A percentile compares a stretch with the other conserved stretches of the same genome.
phyloP scores from a whole-genome alignment of 2,329 filamentous ascomycete genomes.

The Daldinia sp. region DNA sequence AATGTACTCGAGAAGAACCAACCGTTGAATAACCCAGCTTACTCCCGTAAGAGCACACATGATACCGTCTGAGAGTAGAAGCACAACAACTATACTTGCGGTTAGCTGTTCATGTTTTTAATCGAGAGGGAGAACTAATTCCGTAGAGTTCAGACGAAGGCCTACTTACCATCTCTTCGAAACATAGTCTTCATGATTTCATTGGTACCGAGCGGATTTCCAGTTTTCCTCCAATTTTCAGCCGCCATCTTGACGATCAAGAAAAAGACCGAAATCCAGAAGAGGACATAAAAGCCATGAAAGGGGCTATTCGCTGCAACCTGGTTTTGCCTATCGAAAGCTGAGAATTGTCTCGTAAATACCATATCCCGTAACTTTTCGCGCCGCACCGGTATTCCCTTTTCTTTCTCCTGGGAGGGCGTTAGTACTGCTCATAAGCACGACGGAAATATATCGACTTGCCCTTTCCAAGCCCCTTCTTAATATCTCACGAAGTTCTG shows the following conservation, averaged over 20 bases:
- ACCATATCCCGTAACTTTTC: conserved; percentile 63
- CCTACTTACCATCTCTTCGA: conserved; percentile 54
- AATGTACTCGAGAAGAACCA: conserved; percentile 66
- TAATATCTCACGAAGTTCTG: conserved; percentile 52
- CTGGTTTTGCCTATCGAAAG: conserved; percentile 77
- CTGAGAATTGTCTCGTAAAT: conserved; percentile 76
- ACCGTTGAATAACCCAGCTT: conserved; percentile 70
- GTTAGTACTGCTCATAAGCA: conserved; percentile 4
- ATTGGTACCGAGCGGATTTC: conserved; percentile 73
- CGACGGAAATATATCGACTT: conserved; percentile 2
- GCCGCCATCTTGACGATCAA: conserved; percentile 72
- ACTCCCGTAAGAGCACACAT: conserved; percentile 74
- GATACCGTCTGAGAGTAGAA: conserved; percentile 70
- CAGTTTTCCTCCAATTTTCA: conserved; percentile 73
- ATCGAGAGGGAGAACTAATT: neutral
- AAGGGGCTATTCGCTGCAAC: conserved; percentile 72
- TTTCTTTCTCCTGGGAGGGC: conserved; percentile 32
- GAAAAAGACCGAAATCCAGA: conserved; percentile 75
- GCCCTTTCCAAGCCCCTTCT: conserved; percentile 46
- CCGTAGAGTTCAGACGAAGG: neutral
- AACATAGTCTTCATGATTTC: conserved; percentile 78
- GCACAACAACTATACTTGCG: conserved; percentile 53
- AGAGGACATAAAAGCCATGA: conserved; percentile 80
- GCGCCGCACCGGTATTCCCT: conserved; percentile 32
- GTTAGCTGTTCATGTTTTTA: conserved; percentile 8